phyloP scores from a whole-genome alignment of 1,139 yeast genomes.

The Nadsonia starkeyi-henricii region DNA sequence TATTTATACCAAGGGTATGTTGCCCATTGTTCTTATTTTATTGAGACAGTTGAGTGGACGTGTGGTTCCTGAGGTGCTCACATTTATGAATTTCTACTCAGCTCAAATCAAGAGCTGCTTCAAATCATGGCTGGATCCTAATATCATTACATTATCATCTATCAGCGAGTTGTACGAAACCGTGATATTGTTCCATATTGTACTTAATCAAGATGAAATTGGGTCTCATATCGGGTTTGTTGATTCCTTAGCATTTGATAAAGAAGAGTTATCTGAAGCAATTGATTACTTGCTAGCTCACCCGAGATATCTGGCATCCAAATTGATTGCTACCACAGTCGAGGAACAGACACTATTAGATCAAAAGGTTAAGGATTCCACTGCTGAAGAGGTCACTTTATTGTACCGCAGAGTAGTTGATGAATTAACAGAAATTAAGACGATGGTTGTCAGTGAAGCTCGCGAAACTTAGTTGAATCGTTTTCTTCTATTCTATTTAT shows the following conservation, averaged over 20 bases:
- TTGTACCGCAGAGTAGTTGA: background rate
- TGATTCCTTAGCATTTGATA: constrained; percentile 5
- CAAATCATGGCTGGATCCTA: constrained; percentile 55
- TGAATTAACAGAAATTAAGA: background rate
- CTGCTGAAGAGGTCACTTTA: background rate
- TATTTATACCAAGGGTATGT: constrained; percentile 70
- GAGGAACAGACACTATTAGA: constrained; percentile 49
- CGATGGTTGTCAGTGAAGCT: background rate
- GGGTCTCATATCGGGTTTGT: background rate
- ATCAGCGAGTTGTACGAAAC: constrained; percentile 72
- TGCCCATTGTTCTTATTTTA: constrained; percentile 51
- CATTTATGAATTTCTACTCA: constrained; percentile 49
- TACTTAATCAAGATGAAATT: constrained; percentile 15
- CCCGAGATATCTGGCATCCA: constrained; percentile 65
- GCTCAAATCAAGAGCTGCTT: constrained; percentile 51
- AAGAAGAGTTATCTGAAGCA: constrained; percentile 39
- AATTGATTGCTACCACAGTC: constrained; percentile 46
- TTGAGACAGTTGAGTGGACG: constrained; percentile 50
- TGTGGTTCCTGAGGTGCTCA: constrained; percentile 49
- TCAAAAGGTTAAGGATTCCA: constrained; percentile 5
- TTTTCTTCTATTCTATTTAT: too few species aligned
- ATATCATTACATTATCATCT: constrained; percentile 47
- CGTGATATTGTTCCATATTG: constrained; percentile 47
- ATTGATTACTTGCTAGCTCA: constrained; percentile 65
- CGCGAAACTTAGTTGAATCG: background rate